These are phyloP conservation scores for Vigna unguiculata DNA, from an alignment of 306 rosid species.

Conservation along the genomic window DNA sequence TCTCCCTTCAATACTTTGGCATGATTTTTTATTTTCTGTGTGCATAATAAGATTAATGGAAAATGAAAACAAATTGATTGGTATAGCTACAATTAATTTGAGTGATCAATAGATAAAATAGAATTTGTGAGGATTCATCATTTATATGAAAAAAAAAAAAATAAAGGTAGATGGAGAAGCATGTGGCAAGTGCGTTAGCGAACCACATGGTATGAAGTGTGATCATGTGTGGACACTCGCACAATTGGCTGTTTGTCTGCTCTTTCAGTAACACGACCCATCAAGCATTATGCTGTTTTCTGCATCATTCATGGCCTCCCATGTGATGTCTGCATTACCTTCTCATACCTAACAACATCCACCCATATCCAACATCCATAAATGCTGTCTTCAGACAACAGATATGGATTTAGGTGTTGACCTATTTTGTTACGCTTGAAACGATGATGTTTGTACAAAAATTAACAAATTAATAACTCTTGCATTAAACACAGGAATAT, in stretches of 20 bases:
- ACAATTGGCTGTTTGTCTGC: slow-evolving; percentile 10
- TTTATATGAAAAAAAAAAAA: background rate
- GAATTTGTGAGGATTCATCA: background rate
- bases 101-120: background rate
- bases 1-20: background rate
- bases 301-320: slow-evolving; percentile 45
- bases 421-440: slow-evolving; percentile 13
- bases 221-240: slow-evolving; percentile 44
- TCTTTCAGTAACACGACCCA: slow-evolving; percentile 12
- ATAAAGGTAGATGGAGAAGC: slow-evolving; percentile 2
- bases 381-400: background rate
- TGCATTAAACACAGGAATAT: background rate
- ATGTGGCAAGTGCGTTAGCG: slow-evolving; percentile 43
- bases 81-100: background rate
- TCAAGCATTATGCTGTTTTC: slow-evolving; percentile 29
- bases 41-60: background rate
- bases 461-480: background rate
- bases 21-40: background rate
- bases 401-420: slow-evolving; percentile 11
- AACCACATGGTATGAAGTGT: slow-evolving; percentile 41
- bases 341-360: background rate
- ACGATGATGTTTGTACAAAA: background rate
- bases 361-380: background rate
- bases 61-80: background rate
- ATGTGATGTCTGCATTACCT: slow-evolving; percentile 48